Conservation (phyloP, 1,284 basidiomycete species). For the Tilletia indica region DNA sequence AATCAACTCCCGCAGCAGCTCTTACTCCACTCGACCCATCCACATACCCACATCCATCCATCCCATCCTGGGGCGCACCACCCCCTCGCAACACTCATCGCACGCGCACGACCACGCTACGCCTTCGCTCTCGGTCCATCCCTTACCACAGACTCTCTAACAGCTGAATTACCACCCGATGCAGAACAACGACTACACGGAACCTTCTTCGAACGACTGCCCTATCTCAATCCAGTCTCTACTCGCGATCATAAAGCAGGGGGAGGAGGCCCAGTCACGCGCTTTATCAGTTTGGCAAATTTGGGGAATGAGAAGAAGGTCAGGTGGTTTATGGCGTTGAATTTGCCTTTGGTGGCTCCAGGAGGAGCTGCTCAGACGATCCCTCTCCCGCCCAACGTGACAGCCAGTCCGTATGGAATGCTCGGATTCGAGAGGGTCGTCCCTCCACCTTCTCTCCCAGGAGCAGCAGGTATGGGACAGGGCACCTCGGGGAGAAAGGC, state of each 20-base stretch:
- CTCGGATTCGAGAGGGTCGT: constrained; percentile 9
- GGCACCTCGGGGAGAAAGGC: not conserved
- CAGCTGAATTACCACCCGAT: not conserved
- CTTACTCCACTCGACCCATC: not conserved
- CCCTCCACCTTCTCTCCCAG: not conserved
- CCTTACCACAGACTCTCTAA: not conserved
- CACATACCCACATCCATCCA: constrained; percentile 30
- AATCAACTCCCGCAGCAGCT: not conserved
- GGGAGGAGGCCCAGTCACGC: constrained; percentile 25
- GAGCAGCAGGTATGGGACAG: not conserved
- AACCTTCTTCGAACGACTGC: constrained; percentile 49
- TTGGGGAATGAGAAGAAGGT: constrained; percentile 45
- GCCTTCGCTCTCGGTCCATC: constrained; percentile 43
- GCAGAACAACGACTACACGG: constrained; percentile 30
- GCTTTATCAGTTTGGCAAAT: constrained; percentile 45
- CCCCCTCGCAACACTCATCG: constrained; percentile 34
- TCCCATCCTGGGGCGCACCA: constrained; percentile 43
- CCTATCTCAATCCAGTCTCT: constrained; percentile 34
- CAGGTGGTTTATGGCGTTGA: constrained; percentile 52
- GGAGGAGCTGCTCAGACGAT: constrained; percentile 7
- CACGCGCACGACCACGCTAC: constrained; percentile 41
- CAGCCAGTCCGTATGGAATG: constrained; percentile 29
- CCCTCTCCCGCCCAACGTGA: constrained; percentile 24
- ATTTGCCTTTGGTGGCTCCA: constrained; percentile 25
- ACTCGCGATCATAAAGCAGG: not conserved